Base-by-base conservation (phyloP, 2,329 filamentous ascomycete species). In the Trichoderma asperellum region DNA sequence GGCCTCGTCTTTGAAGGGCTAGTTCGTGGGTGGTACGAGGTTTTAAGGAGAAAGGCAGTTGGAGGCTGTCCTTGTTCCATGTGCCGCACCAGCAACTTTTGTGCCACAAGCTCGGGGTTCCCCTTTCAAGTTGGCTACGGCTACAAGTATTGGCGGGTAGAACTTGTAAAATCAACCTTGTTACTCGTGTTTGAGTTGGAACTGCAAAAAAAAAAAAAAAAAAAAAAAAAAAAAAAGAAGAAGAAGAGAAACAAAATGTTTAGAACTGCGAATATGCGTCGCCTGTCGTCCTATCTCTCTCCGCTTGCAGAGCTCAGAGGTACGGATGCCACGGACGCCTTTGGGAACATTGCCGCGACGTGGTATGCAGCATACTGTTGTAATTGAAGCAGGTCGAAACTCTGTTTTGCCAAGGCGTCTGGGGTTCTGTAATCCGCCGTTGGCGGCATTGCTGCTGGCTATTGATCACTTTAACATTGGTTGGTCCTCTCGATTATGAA, bases 341-440 rank as follows among this genome's bases (percentile, higher is more conserved):
- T 35, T 40, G 29, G 16, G 27, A 34, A 32, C 21, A 32, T 16
- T 7, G 55, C 11, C 35, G 14, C 57, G 52, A 57, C 32, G 62
- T n/a, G 18, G 27, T 18, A 43, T 47, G 52, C 52, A 53, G 21
- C 35, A 24, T 21, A 4, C 5, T 24, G n/a, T 37, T 55, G 61
- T 56, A 21, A 56, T 56, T 35, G 35, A 56, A 56, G 62, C 24
- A 34, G 21, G 62, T 47, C n/a, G 24, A 65, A 65, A 65, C 49
- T 57, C n/a, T 57, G 62, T 57, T 57, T 57, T 43, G 60, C 35
- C 35, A 56, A 57, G 29, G 11, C 11, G n/a, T 57, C 52, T 57
- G 52, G 62, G 62, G 62, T 12, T 32, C 27, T 12, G 8, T 32
- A 32, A 18, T 6, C 12, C 40, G 52, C 40, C 29, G 29, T 40